Conservation (phyloP, 306 rosid genomes). For the Spatholobus suberectus region DNA sequence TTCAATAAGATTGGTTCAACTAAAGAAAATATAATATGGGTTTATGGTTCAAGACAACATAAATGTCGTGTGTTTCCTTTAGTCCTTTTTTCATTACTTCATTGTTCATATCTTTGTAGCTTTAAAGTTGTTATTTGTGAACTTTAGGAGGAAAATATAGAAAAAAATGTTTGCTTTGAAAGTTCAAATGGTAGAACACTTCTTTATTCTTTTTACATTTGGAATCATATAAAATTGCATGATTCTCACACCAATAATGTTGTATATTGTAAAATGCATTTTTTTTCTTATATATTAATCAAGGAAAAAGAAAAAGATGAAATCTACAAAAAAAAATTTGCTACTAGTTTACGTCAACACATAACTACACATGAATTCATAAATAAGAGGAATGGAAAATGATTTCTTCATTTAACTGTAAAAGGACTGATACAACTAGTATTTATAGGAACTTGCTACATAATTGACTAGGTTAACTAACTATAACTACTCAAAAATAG, state of each 20-base stretch:
- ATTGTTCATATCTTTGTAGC: background rate
- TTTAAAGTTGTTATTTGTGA: slow-evolving; percentile 11
- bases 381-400: too few relatives aligned
- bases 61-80: slow-evolving; percentile 77
- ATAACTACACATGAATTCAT: too few relatives aligned
- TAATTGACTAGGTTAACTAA: too few relatives aligned
- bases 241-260: background rate
- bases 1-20: slow-evolving; percentile 64
- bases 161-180: slow-evolving; percentile 10
- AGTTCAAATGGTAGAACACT: background rate
- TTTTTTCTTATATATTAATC: background rate
- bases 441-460: too few relatives aligned
- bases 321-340: background rate
- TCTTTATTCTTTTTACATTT: background rate
- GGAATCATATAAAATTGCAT: background rate
- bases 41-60: slow-evolving; percentile 84
- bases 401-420: too few relatives aligned
- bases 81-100: background rate
- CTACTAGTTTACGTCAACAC: background rate
- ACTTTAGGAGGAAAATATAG: background rate
- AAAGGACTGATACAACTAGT: too few relatives aligned
- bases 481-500: too few relatives aligned
- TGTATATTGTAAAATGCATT: background rate
- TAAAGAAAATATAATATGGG: slow-evolving; percentile 77
- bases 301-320: background rate